phyloP scores from a whole-genome alignment of 139 green algal species.

The Desmodesmus armatus region DNA sequence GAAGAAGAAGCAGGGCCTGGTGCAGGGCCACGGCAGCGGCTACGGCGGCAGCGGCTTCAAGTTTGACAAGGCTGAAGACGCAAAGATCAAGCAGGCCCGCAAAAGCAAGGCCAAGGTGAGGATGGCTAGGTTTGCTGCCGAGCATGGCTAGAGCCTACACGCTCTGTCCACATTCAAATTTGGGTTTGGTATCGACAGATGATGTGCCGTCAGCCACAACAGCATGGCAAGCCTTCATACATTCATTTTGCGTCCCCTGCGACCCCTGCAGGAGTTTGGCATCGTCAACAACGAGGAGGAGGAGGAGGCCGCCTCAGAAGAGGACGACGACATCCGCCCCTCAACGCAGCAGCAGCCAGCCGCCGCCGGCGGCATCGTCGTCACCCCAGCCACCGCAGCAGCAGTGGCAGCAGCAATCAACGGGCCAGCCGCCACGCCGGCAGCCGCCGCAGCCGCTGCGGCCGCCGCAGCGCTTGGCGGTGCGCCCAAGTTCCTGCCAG shows the following conservation, averaged over 20 bases:
- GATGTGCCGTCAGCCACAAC: too few relatives aligned
- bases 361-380: constrained; percentile 5
- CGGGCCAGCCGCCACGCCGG: not conserved
- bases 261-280: constrained; percentile 31
- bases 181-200: too few relatives aligned
- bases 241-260: not conserved
- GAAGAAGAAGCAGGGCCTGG: constrained; percentile 86
- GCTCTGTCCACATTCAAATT: too few relatives aligned
- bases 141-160: too few relatives aligned
- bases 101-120: constrained; percentile 68
- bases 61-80: constrained; percentile 93
- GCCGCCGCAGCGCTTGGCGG: constrained; percentile 39
- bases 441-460: constrained; percentile 45
- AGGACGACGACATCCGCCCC: constrained; percentile 56
- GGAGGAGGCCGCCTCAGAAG: constrained; percentile 37
- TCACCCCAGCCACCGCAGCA: not conserved
- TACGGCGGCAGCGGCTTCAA: constrained; percentile 97
- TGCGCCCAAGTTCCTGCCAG: constrained; percentile 23
- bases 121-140: too few relatives aligned
- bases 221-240: not conserved
- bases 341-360: not conserved
- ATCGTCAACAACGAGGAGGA: constrained; percentile 61
- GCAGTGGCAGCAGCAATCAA: not conserved
- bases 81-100: constrained; percentile 59
- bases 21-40: constrained; percentile 81